These are phyloP conservation scores for Yamadazyma sp. DNA, from an alignment of 1,139 yeast genomes.

Conservation along the genomic window DNA sequence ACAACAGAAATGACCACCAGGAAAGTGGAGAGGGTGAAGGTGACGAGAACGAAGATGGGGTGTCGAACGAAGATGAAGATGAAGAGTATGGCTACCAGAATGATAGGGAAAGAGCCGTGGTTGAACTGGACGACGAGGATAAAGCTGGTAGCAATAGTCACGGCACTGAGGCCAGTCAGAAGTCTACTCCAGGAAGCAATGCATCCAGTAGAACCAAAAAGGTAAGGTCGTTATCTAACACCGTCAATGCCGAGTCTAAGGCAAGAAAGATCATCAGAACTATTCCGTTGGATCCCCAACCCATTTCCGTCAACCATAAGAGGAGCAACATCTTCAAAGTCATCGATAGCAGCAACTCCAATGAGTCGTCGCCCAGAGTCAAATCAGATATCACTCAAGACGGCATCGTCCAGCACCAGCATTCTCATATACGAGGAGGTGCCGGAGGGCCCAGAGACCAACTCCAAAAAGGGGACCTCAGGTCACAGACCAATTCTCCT, in stretches of 20 bases:
- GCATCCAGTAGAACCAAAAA: slow-evolving; percentile 34
- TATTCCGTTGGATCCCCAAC: slow-evolving; percentile 80
- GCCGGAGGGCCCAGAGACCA: not conserved
- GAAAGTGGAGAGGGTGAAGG: slow-evolving; percentile 20
- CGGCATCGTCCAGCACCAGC: not conserved
- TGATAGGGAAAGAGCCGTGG: slow-evolving; percentile 18
- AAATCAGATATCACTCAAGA: slow-evolving; percentile 1
- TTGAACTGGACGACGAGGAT: slow-evolving; percentile 28
- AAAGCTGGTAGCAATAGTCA: not conserved
- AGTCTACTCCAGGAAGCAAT: slow-evolving; percentile 41
- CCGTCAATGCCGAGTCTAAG: slow-evolving; percentile 62
- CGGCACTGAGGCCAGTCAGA: slow-evolving; percentile 21
- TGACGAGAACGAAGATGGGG: slow-evolving; percentile 21
- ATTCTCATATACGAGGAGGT: slow-evolving; percentile 1
- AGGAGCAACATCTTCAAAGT: slow-evolving; percentile 43
- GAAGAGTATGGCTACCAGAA: slow-evolving; percentile 24
- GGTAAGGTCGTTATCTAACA: slow-evolving; percentile 51
- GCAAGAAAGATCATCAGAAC: slow-evolving; percentile 75
- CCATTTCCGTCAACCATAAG: slow-evolving; percentile 48
- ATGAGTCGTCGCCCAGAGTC: slow-evolving; percentile 28
- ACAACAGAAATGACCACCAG: slow-evolving; percentile 26
- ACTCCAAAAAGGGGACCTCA: slow-evolving; percentile 6
- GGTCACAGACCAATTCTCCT: slow-evolving; percentile 13
- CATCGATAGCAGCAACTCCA: slow-evolving; percentile 31
- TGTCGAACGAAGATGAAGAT: slow-evolving; percentile 19